Evolutionary conservation across 2,329 filamentous ascomycete genomes (phyloP), one percentile per base, ranked within the genome.

Genomic region (Cercospora berteroae): DNA sequence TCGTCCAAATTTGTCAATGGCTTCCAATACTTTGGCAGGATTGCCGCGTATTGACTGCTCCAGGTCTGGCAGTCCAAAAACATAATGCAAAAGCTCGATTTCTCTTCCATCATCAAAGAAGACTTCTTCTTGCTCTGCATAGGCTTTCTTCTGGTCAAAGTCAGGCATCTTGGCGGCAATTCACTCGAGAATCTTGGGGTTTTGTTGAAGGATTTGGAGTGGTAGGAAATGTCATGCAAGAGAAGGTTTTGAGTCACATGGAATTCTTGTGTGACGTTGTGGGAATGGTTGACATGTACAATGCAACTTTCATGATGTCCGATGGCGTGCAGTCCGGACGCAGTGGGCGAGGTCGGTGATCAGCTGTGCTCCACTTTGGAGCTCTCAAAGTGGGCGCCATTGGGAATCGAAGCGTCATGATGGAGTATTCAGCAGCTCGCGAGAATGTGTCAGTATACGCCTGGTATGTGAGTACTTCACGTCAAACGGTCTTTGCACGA

Each of bases 101-200:
- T 94, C 91, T 23, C 90, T 86, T 18, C 90, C 90, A 77, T 93
- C 90, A 71, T 92, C 87, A 69, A 80, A 81, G 73, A 79, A 78
- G 69, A 83, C 82, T 63, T 80, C 79, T 74, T 82, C 81, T 73
- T 84, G 81, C 64, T 78, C 74, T 67, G 79, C 79, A 71, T 84
- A 85, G 13, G 82, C 82, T 71, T 84, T 84, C 62, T 70, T 78
- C 66, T 81, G 73, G 70, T 81, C 77, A 65, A 80, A 80, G 60
- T 72, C 66, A 12, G 74, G 70, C 74, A 74, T 75, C 42, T 61
- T 67, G 60, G 50, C 50, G 23, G 39, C 27, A 9, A 8, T 39
- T n/a, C 16, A 39, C 36, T n/a, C 6, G 13, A n/a, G 3, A 16
- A 39, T 8, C 2, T 39, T 39, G 36, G 6, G 2, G 2, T 39